Evolutionary conservation across 1,284 basidiomycete species (phyloP).

Genomic region (Puccinia novopanici): DNA sequence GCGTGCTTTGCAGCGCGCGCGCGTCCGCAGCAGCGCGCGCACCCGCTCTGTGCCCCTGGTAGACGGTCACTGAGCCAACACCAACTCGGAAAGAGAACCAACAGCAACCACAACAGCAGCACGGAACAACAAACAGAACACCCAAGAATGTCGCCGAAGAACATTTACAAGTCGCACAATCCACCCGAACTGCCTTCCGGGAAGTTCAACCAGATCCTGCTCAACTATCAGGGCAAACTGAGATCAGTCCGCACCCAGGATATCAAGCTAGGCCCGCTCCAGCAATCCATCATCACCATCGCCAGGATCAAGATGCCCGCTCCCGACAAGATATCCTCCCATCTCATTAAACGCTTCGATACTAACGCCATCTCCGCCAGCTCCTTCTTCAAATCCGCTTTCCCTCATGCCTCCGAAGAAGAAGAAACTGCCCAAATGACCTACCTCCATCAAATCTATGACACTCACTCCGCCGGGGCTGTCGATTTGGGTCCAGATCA

Average conservation of each 20-base stretch:
- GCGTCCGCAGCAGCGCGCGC: no score
- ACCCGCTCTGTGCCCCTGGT: no score
- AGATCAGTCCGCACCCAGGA: slow-evolving; percentile 28
- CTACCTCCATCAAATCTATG: slow-evolving; percentile 58
- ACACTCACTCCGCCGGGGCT: slow-evolving; percentile 33
- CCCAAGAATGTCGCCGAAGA: background rate
- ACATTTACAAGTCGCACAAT: background rate
- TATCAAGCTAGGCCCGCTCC: slow-evolving; percentile 5
- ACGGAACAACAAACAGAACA: background rate
- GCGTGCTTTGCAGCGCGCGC: no score
- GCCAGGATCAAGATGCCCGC: slow-evolving; percentile 92
- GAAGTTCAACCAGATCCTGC: slow-evolving; percentile 7
- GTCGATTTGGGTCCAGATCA: slow-evolving; percentile 9
- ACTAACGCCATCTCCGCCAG: slow-evolving; percentile 92
- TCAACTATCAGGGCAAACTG: slow-evolving; percentile 32
- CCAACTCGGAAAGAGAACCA: background rate
- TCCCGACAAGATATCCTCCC: slow-evolving; percentile 58
- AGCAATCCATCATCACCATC: slow-evolving; percentile 67
- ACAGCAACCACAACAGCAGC: background rate
- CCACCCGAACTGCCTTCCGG: slow-evolving; percentile 16
- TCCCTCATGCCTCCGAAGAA: slow-evolving; percentile 76
- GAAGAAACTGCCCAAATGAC: slow-evolving; percentile 80
- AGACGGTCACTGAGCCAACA: background rate
- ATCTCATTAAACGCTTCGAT: slow-evolving; percentile 87
- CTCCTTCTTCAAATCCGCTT: slow-evolving; percentile 96